Evolutionary conservation across 2,329 filamentous ascomycete genomes (phyloP).

Genomic region (Xylaria sp.): DNA sequence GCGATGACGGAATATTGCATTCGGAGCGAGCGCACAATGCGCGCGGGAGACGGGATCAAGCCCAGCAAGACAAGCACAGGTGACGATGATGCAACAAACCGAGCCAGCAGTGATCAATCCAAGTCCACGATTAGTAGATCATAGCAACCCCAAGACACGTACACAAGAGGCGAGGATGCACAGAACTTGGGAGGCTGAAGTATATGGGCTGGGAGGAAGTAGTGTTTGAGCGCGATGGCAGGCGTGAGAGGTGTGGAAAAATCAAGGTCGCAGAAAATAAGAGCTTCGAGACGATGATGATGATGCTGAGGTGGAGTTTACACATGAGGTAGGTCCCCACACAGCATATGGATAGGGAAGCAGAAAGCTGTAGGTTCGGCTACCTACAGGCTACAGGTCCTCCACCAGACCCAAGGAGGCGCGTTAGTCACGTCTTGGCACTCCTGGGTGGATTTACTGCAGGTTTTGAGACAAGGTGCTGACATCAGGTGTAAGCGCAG

Average conservation of each 20-base stretch:
- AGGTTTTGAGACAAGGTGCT: constrained; percentile 14
- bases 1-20: constrained; percentile 15
- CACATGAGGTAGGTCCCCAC: constrained; percentile 17
- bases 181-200: not conserved
- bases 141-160: constrained; percentile 4
- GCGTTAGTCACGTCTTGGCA: not conserved
- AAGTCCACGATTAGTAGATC: constrained; percentile 18
- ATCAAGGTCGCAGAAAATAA: constrained; percentile 31
- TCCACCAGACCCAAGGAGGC: not conserved
- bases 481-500: not conserved
- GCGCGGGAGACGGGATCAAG: constrained; percentile 12
- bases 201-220: constrained; percentile 1
- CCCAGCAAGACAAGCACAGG: constrained; percentile 14
- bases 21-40: constrained; percentile 26
- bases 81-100: constrained; percentile 20
- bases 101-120: constrained; percentile 21
- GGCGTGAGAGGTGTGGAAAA: constrained; percentile 16
- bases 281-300: constrained; percentile 29
- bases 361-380: not conserved
- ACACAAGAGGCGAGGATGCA: constrained; percentile 18
- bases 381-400: not conserved
- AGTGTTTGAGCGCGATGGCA: constrained; percentile 19
- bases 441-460: constrained; percentile 9
- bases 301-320: constrained; percentile 35
- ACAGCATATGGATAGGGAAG: not conserved